A percentile compares a stretch with the other conserved stretches of the same genome.
These are phyloP conservation scores for Termitomyces sp. DNA, from an alignment of 768 basidiomycete genomes.

Conservation along the genomic window DNA sequence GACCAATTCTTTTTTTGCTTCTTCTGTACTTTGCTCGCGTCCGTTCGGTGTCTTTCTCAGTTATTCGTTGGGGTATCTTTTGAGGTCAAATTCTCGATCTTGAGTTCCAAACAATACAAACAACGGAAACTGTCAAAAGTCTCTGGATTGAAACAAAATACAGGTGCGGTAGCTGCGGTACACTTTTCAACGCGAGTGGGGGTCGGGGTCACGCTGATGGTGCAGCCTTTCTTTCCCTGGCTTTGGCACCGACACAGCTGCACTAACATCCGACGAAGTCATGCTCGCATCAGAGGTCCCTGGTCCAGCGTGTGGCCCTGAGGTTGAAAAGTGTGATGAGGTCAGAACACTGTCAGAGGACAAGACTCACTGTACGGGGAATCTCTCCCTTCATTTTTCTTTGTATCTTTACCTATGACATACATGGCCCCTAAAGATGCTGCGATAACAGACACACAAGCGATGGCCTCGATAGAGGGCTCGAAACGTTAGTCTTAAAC, in stretches of 20 bases:
- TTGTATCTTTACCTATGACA: constrained; percentile 23
- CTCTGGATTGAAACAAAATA: no score
- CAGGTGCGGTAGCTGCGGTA: background rate
- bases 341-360: background rate
- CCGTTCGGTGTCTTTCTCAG: no score
- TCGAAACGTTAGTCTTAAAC: background rate
- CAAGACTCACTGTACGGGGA: constrained; percentile 26
- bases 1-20: background rate
- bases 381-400: constrained; percentile 24
- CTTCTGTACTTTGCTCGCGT: background rate
- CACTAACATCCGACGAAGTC: constrained; percentile 32
- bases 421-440: constrained; percentile 28
- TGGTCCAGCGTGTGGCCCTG: constrained; percentile 14
- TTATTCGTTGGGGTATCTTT: background rate
- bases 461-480: constrained; percentile 19
- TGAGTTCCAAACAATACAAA: background rate
- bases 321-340: background rate
- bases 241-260: constrained; percentile 29
- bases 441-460: constrained; percentile 21
- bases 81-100: background rate
- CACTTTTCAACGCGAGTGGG: background rate
- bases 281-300: constrained; percentile 27
- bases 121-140: background rate
- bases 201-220: constrained; percentile 6
- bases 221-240: constrained; percentile 22